Percentiles rank a stretch among this genome's conserved stretches.
Evolutionary conservation across 2,329 filamentous ascomycete species (phyloP).

Genomic region (Aspergillus costaricaensis): DNA sequence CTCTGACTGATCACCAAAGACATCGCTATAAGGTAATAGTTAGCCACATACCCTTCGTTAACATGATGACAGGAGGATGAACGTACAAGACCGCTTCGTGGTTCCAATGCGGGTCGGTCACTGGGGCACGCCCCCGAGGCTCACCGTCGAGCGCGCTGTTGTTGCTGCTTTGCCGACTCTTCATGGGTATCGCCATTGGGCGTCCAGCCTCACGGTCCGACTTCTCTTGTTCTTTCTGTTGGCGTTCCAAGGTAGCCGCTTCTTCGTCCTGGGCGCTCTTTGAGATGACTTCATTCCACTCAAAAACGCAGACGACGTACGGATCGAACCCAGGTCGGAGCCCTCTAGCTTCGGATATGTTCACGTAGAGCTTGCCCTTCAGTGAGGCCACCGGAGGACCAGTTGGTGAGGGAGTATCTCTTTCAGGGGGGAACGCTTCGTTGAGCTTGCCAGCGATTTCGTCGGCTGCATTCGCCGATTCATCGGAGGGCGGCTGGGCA

Average conservation of each 20-base stretch:
- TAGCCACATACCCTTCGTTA: slow-evolving; percentile 24
- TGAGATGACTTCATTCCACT: slow-evolving; percentile 94
- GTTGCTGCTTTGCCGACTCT: slow-evolving; percentile 93
- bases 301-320: slow-evolving; percentile 95
- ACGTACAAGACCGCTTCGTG: slow-evolving; percentile 93
- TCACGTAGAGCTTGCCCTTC: slow-evolving; percentile 86
- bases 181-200: slow-evolving; percentile 94
- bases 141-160: slow-evolving; percentile 75
- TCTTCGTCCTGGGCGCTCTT: slow-evolving; percentile 71
- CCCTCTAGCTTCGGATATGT: slow-evolving; percentile 81
- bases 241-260: slow-evolving; percentile 63
- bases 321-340: slow-evolving; percentile 81
- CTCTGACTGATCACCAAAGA: slow-evolving; percentile 85
- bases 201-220: slow-evolving; percentile 79
- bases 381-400: slow-evolving; percentile 68
- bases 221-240: slow-evolving; percentile 57
- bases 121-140: slow-evolving; percentile 59
- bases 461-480: slow-evolving; percentile 33
- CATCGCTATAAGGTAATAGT: slow-evolving; percentile 64
- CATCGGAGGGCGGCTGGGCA: slow-evolving; percentile 21
- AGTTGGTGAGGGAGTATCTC: slow-evolving; percentile 30
- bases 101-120: slow-evolving; percentile 91
- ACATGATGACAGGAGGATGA: neutral
- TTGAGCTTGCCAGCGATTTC: slow-evolving; percentile 41
- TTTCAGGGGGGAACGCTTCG: slow-evolving; percentile 36